Base-by-base conservation (phyloP, 257 asterid species). In the Gentiana straminea region DNA sequence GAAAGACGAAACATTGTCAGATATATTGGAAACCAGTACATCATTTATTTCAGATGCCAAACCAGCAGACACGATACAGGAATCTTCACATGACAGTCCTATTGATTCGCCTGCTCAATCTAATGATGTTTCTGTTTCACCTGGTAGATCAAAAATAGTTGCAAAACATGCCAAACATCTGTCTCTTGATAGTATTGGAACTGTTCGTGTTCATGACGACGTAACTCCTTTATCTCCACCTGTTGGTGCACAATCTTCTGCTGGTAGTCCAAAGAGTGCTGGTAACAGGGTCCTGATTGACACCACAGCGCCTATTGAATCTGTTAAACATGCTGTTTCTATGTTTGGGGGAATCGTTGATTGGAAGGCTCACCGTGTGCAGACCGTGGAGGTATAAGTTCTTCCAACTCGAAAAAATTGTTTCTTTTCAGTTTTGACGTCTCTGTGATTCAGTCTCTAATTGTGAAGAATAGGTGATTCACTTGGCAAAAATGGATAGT, bases 341-440 rank as follows among this genome's bases (percentile, higher is more conserved):
- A 92, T 78, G 81, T 92, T 92, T 51, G 99, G 99, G 12, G 99
- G 97, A 38, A 92, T 92, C 47, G 95, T 92, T 43, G 99, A 92
- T 73, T 92, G 99, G 32, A 3, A 68, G 51, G 51, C 73, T 68
- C 24, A 24, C 24, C 24, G 24, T 0, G 1, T 24, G 24, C 24
- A 24, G 24, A 24, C 24, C 24, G 24, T 24, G 24, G 24, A 24
- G 24, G 24, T 24, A 24, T 24, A 24, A 24, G 24, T 24, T 24
- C 24, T 24, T 24, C 24, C 24, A 24, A 24, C 24, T 24, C 24
- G 24, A 24, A 24, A 24, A 24, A 24, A 24, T 24, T 24, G 24
- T 24, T 24, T 24, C 24, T 24, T 24, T 24, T 24, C 24, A 24
- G 24, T 24, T 24, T 24, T 24, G 24, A 24, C 24, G 24, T 24